Evolutionary conservation across 2,329 filamentous ascomycete genomes (phyloP), one percentile per base, ranked within the genome.

Genomic region (Phyllosticta paracitricarpa): DNA sequence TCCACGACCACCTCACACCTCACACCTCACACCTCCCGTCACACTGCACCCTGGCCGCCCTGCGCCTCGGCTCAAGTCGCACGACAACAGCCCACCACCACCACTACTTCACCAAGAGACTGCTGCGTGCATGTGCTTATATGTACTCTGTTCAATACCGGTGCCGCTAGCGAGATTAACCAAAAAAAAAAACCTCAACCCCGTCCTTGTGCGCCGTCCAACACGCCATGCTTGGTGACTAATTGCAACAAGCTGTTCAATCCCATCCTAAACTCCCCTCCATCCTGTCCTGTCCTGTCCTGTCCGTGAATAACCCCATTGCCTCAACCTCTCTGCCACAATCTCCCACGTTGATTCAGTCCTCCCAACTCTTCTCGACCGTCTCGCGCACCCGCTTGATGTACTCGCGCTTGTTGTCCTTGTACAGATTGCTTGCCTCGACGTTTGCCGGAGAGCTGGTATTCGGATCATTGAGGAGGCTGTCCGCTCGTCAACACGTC

Each of bases 291-390:
- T 22, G 19, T 22, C 19, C 40, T 17, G 58, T 26, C 58, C 8
- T 56, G 12, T 22, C 58, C 58, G 30, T 56, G 33, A 56, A 61
- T 19, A 24, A 33, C 25, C 48, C 51, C 54, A 33, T 33, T 35
- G 24, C 17, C 8, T 14, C 51, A 53, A 51, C 30, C 3, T 12
- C 8, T 10, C 19, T 30, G 12, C 57, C 51, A 30, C 30, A 12
- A 14, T 4, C 24, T n/a, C 26, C 19, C n/a, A 5, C 14, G n/a
- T 33, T 73, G 17, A 22, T n/a, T 48, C 14, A 96, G 70, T 97
- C 93, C 65, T 97, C 94, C 94, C 94, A 99, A 79, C 93, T 97
- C 84, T 97, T 97, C 81, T 99, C 94, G 17, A 99, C 94, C 0
- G 93, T 97, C 79, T 97, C 94, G 56, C 91, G 82, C 53, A 99